phyloP scores from a whole-genome alignment of 169 alveolate genomes.

The Eimeria nieschulzi region DNA sequence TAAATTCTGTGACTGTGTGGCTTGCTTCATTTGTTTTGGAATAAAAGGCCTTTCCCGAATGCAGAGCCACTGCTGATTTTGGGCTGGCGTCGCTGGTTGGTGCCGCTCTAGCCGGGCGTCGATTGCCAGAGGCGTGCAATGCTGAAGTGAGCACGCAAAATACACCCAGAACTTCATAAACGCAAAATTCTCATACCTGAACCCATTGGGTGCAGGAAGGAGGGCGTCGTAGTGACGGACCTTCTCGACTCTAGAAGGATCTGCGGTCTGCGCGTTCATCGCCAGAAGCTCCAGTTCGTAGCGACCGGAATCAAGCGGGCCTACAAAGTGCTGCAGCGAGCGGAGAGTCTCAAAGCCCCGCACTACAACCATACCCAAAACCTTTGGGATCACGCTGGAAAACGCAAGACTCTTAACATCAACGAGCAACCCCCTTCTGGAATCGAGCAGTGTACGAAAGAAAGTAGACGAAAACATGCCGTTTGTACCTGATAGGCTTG shows the following conservation, averaged over 20 bases:
- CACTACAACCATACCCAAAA: too few species aligned
- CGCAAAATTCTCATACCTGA: too few species aligned
- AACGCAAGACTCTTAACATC: too few species aligned
- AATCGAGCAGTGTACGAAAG: too few species aligned
- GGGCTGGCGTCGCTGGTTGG: neutral
- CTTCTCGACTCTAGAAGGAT: neutral
- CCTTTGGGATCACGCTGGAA: too few species aligned
- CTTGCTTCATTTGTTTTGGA: conserved; percentile 30
- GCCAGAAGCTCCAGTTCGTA: conserved; percentile 50
- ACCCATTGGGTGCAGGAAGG: neutral
- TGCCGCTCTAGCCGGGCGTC: conserved; percentile 14
- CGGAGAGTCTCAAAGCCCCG: too few species aligned
- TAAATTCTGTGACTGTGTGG: neutral
- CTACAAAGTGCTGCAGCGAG: conserved; percentile 54
- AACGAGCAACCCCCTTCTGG: too few species aligned
- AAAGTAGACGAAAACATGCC: neutral
- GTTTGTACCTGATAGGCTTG: conserved; percentile 4
- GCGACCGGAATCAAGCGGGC: conserved; percentile 60
- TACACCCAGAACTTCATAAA: neutral
- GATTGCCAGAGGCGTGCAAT: conserved; percentile 10
- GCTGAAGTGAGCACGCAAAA: neutral
- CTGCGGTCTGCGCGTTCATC: conserved; percentile 17
- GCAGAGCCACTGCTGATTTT: conserved; percentile 20
- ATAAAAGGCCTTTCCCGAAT: conserved; percentile 14
- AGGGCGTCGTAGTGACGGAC: neutral